phyloP scores from a whole-genome alignment of 2,329 filamentous ascomycete species.

The Stagonosporopsis chrysanthemi region DNA sequence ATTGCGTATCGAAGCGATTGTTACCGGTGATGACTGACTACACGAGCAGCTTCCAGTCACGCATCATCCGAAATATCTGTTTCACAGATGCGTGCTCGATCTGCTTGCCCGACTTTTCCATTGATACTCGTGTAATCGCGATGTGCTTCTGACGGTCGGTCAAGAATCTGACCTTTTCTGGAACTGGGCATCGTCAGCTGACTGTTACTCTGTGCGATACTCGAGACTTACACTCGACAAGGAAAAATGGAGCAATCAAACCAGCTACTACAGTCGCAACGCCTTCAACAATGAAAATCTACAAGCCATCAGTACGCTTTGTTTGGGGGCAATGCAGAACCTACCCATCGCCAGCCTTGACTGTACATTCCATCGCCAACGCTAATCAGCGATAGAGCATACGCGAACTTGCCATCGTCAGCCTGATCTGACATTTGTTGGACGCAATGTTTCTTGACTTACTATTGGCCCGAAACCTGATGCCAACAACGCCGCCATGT shows the following conservation, averaged over 20 bases:
- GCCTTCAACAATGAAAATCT: slow-evolving; percentile 38
- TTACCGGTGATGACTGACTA: slow-evolving; percentile 25
- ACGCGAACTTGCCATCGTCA: slow-evolving; percentile 34
- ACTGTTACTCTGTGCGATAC: no score
- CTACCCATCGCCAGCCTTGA: slow-evolving; percentile 40
- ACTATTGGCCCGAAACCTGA: slow-evolving; percentile 46
- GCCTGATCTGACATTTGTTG: background rate
- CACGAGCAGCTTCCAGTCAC: slow-evolving; percentile 41
- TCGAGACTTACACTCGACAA: slow-evolving; percentile 31
- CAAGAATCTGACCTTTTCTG: slow-evolving; percentile 40
- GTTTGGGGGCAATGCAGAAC: background rate
- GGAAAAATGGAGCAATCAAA: slow-evolving; percentile 31
- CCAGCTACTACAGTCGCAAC: slow-evolving; percentile 29
- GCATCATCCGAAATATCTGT: slow-evolving; percentile 33
- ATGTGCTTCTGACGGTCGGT: slow-evolving; percentile 37
- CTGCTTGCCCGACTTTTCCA: slow-evolving; percentile 36
- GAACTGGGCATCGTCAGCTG: slow-evolving; percentile 20
- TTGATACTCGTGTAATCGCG: slow-evolving; percentile 30
- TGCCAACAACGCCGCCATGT: slow-evolving; percentile 39
- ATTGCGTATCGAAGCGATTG: background rate
- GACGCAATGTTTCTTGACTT: background rate
- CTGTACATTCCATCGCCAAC: slow-evolving; percentile 43
- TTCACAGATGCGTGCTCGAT: slow-evolving; percentile 34
- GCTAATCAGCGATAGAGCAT: slow-evolving; percentile 41
- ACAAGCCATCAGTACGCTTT: background rate